Evolutionary conservation across 768 basidiomycete species (phyloP).

Genomic region (Cystofilobasidium macerans): DNA sequence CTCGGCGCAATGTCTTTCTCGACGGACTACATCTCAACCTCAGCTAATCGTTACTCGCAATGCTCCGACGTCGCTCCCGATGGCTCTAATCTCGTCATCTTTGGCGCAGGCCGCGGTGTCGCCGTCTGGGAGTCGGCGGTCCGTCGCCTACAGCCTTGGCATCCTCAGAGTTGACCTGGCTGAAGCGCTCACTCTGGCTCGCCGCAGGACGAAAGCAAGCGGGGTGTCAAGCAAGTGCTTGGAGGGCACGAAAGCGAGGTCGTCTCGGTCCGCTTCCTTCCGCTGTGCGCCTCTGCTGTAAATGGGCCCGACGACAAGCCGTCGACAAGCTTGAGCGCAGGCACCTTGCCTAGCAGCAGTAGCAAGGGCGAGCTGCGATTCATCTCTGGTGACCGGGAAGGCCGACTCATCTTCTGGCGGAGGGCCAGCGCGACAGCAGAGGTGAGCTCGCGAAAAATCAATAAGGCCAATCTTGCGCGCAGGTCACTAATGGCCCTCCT

Average conservation of each 20-base stretch:
- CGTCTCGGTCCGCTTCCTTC: conserved; percentile 63
- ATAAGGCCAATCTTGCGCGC: too few species aligned
- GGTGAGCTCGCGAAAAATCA: neutral
- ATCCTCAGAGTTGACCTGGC: neutral
- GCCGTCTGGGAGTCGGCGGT: conserved; percentile 54
- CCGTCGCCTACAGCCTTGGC: too few species aligned
- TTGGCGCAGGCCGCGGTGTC: conserved; percentile 49
- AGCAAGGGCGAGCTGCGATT: conserved; percentile 42
- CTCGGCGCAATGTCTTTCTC: neutral
- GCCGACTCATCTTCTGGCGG: conserved; percentile 56
- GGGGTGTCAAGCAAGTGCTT: conserved; percentile 52
- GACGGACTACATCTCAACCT: conserved; percentile 23
- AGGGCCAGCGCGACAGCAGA: conserved; percentile 36
- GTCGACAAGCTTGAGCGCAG: neutral
- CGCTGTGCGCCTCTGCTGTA: conserved; percentile 12
- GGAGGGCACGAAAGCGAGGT: conserved; percentile 63
- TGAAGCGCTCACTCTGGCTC: too few species aligned
- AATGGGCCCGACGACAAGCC: conserved; percentile 34
- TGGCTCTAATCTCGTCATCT: conserved; percentile 44
- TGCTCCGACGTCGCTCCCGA: conserved; percentile 23
- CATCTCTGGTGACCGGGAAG: conserved; percentile 65
- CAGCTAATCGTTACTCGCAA: conserved; percentile 25
- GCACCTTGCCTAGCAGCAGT: too few species aligned
- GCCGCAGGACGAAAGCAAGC: neutral
- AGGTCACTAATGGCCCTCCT: neutral